These are phyloP conservation scores for Jasminum sambac DNA, from an alignment of 257 asterid genomes.

Conservation along the genomic window DNA sequence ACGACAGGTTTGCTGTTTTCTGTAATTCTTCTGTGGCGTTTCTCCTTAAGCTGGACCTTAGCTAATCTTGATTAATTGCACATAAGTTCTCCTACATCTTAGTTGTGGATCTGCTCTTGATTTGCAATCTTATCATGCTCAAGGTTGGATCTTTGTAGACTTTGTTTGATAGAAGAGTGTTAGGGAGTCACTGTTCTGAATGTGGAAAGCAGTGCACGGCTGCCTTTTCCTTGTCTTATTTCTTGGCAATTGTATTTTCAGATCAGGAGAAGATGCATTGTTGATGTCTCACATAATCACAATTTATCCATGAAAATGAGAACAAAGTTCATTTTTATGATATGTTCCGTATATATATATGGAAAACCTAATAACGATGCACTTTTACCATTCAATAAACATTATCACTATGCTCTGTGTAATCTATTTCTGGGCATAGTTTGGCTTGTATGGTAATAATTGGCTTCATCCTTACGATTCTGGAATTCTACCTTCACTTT, in stretches of 20 bases:
- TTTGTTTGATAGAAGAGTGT: constrained; percentile 1
- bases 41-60: not conserved
- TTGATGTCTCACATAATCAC: not conserved
- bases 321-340: not conserved
- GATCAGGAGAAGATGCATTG: not conserved
- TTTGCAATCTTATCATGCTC: not conserved
- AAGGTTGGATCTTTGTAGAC: not conserved
- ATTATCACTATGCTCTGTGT: not conserved
- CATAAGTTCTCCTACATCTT: not conserved
- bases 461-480: not conserved
- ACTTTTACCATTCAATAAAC: not conserved
- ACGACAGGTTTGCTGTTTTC: constrained; percentile 70
- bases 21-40: not conserved
- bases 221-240: not conserved
- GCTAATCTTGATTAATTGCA: not conserved
- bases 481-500: not conserved
- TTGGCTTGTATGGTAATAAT: not conserved
- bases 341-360: not conserved
- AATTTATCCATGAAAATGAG: not conserved
- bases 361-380: not conserved
- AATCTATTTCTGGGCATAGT: not conserved
- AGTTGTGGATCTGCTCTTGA: not conserved
- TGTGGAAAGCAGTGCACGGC: not conserved
- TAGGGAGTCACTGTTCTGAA: not conserved
- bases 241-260: not conserved